Conservation (phyloP, 1,139 yeast species). For the Candida frijolesensis region DNA sequence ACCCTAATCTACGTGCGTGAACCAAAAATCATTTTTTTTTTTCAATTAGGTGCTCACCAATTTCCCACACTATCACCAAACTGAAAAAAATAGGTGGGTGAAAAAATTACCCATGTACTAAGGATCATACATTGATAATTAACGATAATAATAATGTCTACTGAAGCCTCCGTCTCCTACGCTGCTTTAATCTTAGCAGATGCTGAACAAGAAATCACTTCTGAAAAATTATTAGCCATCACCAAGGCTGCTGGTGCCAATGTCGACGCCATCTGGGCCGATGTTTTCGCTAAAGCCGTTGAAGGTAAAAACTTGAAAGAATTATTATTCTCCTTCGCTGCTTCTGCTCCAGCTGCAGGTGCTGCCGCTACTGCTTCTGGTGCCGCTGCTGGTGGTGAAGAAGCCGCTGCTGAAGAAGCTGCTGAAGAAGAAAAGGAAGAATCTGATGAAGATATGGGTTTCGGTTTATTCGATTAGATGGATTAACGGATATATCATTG, state of each 20-base stretch:
- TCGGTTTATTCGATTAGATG: conserved; percentile 54
- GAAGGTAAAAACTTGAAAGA: conserved; percentile 96
- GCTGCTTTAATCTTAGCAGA: conserved; percentile 99
- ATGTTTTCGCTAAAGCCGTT: conserved; percentile 93
- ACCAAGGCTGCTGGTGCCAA: conserved; percentile 89
- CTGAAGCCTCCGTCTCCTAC: conserved; percentile 70
- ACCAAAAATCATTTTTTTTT: neutral
- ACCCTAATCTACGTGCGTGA: conserved; percentile 3
- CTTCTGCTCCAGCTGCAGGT: conserved; percentile 46
- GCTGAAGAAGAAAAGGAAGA: conserved; percentile 70
- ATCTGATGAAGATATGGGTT: conserved; percentile 83
- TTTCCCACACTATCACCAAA: neutral
- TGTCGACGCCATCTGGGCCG: conserved; percentile 91
- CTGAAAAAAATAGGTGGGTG: neutral
- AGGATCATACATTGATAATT: neutral
- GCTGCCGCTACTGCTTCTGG: conserved; percentile 59
- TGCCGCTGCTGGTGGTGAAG: conserved; percentile 55
- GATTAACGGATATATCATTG: neutral
- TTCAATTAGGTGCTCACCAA: neutral
- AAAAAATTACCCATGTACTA: neutral
- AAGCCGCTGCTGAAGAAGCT: conserved; percentile 46
- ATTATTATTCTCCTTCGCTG: conserved; percentile 77
- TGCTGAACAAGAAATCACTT: conserved; percentile 91
- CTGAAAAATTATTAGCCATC: conserved; percentile 87
- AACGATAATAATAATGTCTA: conserved; percentile 41